phyloP scores from a whole-genome alignment of 176 grass and related monocot species.

The Pharus latifolius region DNA sequence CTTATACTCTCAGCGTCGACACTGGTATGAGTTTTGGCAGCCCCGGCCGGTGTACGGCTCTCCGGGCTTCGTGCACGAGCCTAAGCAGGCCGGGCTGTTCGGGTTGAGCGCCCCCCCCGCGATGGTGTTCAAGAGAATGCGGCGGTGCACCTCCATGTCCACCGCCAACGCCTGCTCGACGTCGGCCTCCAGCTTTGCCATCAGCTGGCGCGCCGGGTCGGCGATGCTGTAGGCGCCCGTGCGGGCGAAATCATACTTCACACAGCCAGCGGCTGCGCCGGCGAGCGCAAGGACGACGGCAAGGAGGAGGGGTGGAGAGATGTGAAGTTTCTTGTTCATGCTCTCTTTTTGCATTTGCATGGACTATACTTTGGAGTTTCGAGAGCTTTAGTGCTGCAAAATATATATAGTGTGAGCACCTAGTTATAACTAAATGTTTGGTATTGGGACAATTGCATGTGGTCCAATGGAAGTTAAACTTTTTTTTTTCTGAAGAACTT shows the following conservation, averaged over 20 bases:
- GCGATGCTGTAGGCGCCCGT: background rate
- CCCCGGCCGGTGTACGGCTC: conserved; percentile 6
- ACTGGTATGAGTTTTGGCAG: background rate
- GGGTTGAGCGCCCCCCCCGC: background rate
- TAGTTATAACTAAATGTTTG: no score
- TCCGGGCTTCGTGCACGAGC: background rate
- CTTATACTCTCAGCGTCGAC: background rate
- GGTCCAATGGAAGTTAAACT: no score
- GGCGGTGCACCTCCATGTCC: conserved; percentile 13
- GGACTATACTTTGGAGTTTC: no score
- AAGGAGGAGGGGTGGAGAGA: background rate
- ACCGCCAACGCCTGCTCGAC: background rate
- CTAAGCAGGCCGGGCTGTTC: background rate
- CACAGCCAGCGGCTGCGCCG: background rate
- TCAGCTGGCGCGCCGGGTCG: background rate
- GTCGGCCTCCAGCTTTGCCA: conserved; percentile 1
- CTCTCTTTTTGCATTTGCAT: no score
- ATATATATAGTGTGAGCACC: no score
- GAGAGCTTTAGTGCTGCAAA: no score
- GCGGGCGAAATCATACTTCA: background rate
- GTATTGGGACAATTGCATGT: no score
- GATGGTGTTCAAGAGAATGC: background rate
- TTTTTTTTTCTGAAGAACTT: no score
- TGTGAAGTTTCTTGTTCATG: no score
- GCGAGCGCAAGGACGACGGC: background rate